phyloP scores from a whole-genome alignment of 2,329 filamentous ascomycete species.

The Colletotrichum eremochloae region DNA sequence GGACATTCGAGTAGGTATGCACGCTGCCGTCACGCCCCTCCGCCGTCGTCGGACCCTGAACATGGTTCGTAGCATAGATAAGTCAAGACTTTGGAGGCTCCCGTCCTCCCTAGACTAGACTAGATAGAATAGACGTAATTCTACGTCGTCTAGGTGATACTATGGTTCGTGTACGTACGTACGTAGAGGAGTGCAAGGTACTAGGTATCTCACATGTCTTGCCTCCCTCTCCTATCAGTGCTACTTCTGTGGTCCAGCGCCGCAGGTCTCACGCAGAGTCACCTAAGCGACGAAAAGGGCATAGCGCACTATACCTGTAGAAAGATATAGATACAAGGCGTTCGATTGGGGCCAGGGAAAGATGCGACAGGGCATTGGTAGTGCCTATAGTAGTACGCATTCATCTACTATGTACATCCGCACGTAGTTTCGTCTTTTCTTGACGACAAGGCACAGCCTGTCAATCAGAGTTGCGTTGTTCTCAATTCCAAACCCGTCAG shows the following conservation, averaged over 20 bases:
- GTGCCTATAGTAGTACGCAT: no score
- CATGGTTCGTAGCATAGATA: neutral
- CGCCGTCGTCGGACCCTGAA: slow-evolving; percentile 33
- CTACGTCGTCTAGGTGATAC: no score
- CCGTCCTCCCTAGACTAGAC: neutral
- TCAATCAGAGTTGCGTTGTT: neutral
- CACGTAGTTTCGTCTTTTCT: neutral
- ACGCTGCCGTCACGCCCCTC: slow-evolving; percentile 33
- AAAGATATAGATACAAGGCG: neutral
- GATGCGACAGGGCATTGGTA: neutral
- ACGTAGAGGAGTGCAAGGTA: neutral
- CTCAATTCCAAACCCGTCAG: neutral
- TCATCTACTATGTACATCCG: neutral
- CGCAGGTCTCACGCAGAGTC: neutral
- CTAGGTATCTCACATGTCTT: neutral
- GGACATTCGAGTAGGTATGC: slow-evolving; percentile 21
- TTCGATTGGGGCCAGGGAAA: neutral
- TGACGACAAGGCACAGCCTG: neutral
- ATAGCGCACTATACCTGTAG: no score
- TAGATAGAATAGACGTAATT: neutral
- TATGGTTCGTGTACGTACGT: neutral
- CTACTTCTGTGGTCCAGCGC: neutral
- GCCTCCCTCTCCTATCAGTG: neutral
- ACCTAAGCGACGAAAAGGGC: slow-evolving; percentile 1
- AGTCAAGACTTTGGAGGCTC: neutral